A percentile compares a stretch with the other conserved stretches of the same genome.
phyloP scores from a whole-genome alignment of 163 green algal species.

The Chlamydomonas reinhardtii region DNA sequence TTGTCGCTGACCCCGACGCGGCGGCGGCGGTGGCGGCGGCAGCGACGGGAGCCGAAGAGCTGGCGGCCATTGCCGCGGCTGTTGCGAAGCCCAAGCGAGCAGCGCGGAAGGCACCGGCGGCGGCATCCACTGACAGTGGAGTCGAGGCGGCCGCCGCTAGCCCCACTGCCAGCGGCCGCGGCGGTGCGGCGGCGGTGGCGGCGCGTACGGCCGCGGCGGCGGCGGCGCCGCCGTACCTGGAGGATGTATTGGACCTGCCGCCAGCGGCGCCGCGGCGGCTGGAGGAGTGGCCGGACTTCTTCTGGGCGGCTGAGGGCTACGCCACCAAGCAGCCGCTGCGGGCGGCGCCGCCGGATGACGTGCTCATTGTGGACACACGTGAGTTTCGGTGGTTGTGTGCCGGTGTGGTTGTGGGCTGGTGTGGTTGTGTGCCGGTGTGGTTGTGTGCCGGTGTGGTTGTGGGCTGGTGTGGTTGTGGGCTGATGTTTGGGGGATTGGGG shows the following conservation, averaged over 20 bases:
- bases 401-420: no score
- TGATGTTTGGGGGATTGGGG: no score
- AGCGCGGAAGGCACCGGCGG: not conserved
- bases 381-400: not conserved
- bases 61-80: not conserved
- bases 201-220: not conserved
- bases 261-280: conserved; percentile 18
- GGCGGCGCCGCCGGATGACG: not conserved
- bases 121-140: no score
- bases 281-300: conserved; percentile 8
- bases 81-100: not conserved
- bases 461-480: no score
- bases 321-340: conserved; percentile 21
- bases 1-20: no score
- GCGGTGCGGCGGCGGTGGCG: no score
- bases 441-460: not conserved
- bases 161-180: no score
- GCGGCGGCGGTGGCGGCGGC: no score
- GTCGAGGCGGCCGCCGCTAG: no score
- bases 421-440: no score
- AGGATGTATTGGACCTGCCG: not conserved
- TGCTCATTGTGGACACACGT: conserved; percentile 40
- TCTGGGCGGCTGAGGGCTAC: not conserved
- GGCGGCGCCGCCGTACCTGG: not conserved
- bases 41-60: not conserved